Conservation (phyloP, 2,329 filamentous ascomycete genomes). For the Colletotrichum tropicale region DNA sequence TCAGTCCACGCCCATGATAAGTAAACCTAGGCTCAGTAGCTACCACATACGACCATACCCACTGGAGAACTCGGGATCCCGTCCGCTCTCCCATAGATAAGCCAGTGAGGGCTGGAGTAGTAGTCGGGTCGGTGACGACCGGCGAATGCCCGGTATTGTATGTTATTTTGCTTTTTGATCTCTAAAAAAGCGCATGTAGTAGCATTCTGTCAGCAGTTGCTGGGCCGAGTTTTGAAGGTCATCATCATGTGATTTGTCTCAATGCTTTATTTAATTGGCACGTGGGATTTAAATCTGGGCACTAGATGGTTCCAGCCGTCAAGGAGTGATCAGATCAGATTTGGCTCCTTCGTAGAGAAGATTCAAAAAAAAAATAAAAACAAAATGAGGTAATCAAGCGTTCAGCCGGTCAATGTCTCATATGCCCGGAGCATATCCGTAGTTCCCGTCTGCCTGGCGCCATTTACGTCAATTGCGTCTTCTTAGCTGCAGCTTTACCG, state of each 20-base stretch:
- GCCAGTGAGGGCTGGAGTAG: background rate
- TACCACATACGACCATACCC: background rate
- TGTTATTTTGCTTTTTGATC: too few species aligned
- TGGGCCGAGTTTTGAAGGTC: too few species aligned
- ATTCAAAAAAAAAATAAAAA: too few species aligned
- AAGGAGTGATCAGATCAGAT: background rate
- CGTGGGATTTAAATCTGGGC: too few species aligned
- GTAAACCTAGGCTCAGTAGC: accelerated
- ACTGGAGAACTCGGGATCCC: background rate
- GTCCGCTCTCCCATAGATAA: background rate
- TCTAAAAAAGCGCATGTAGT: too few species aligned
- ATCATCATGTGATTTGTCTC: too few species aligned
- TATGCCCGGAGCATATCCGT: background rate
- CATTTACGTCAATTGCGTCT: background rate
- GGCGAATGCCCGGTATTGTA: background rate
- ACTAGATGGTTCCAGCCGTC: background rate
- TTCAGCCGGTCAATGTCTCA: background rate
- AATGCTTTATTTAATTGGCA: too few species aligned
- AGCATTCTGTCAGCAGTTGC: too few species aligned
- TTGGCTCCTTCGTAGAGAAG: background rate
- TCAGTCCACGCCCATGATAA: accelerated
- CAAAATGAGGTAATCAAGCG: background rate
- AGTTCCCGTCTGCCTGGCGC: background rate
- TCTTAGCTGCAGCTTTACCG: background rate
- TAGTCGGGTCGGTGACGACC: background rate